Base-by-base conservation (phyloP, 306 rosid species). In the Fragaria iinumae region DNA sequence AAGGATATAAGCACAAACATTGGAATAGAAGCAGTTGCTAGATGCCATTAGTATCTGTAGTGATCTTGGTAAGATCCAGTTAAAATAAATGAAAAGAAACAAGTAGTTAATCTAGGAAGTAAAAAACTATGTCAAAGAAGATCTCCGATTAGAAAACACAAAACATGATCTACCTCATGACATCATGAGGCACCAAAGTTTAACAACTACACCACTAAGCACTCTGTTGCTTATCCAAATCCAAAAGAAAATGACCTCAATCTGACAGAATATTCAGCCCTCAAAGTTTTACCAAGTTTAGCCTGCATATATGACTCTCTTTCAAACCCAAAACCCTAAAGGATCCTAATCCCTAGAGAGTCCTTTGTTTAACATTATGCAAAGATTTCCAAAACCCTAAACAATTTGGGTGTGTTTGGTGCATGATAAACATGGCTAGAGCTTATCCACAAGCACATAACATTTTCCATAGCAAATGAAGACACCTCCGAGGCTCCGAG, bases 261-360 rank as follows among this genome's bases (percentile, higher is more conserved):
- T 77, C 80, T 83, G 83, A 85, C 89, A 81, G 78, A 83, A 83
- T 13, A 6, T 65, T 45, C 75, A 39, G 74, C 29, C 53, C 57
- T 57, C 59, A 73, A 64, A 69, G 48, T 76, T 67, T 81, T 83
- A 85, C 83, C 32, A 1, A 21, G 16, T 57, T 68, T 67, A 49
- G 72, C 73, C 62, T 82, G 67, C 75, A 78, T 83, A 87, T 85
- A 32, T 32, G 36, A 32, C 4, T 32, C 36, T 82, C 83, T 91
- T 83, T 55, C 17, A 66, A 57, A 50, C 44, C 57, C 69, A 23
- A 50, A 55, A n/a, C 67, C 77, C 67, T 23, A 41, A 85, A 83
- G 84, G 63, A 82, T 66, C 74, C 85, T 88, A 88, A 90, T 90
- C 96, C 97, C 93, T 68, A 86, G 56, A 86, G 55, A 86, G 81